Evolutionary conservation across 768 basidiomycete species (phyloP).

Genomic region (Xerocomellus intermedius): DNA sequence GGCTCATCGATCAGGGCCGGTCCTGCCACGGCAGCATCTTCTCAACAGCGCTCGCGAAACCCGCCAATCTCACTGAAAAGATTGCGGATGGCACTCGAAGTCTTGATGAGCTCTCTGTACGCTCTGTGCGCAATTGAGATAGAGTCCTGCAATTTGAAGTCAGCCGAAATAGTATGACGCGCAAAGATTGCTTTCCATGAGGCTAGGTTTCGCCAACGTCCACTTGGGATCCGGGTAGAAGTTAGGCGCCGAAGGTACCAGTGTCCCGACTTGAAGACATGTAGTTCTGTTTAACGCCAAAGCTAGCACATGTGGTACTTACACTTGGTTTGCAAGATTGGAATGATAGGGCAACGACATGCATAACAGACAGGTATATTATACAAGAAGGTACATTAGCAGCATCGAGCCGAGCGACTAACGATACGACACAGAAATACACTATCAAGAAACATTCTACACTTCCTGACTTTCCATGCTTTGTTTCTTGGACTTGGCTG

Average conservation of each 20-base stretch:
- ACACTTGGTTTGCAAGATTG: neutral
- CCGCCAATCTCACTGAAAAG: neutral
- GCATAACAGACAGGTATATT: neutral
- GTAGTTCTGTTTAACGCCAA: neutral
- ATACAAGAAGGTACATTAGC: conserved; percentile 14
- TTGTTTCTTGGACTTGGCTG: conserved; percentile 32
- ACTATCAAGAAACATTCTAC: conserved; percentile 11
- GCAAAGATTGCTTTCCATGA: no score
- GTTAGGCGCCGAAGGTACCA: no score
- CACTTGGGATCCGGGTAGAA: no score
- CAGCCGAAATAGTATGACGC: no score
- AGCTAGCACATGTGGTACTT: neutral
- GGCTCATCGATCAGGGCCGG: no score
- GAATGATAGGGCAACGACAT: neutral
- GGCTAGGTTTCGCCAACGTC: no score
- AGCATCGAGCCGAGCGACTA: neutral
- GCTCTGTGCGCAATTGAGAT: neutral
- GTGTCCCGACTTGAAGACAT: no score
- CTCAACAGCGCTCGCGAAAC: no score
- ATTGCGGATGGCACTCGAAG: conserved; percentile 17
- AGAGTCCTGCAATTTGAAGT: neutral
- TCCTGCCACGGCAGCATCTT: no score
- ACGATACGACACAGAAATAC: neutral
- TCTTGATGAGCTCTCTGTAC: conserved; percentile 6
- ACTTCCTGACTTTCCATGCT: conserved; percentile 34